Evolutionary conservation across 169 alveolate genomes (phyloP).

Genomic region (Plasmodium coatneyi): DNA sequence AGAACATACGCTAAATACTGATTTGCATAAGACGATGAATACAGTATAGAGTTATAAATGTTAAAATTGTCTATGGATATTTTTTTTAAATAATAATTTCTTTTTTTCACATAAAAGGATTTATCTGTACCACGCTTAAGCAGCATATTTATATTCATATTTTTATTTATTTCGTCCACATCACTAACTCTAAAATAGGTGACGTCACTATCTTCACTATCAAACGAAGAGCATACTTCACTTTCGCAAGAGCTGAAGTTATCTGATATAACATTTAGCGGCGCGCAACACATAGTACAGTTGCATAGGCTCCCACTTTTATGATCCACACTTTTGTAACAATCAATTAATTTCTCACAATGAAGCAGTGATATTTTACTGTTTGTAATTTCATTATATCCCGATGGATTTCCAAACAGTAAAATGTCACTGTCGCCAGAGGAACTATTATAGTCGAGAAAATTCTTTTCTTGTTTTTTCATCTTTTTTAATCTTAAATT

Average conservation of each 20-base stretch:
- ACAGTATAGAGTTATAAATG: conserved; percentile 57
- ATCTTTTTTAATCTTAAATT: conserved; percentile 62
- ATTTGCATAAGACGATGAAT: conserved; percentile 64
- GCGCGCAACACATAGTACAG: neutral
- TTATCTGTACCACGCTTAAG: conserved; percentile 46
- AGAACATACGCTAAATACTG: conserved; percentile 62
- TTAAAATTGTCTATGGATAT: conserved; percentile 70
- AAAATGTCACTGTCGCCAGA: conserved; percentile 62
- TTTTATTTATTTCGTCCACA: conserved; percentile 60
- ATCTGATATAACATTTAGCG: conserved; percentile 8
- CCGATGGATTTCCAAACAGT: conserved; percentile 32
- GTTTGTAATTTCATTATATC: conserved; percentile 5
- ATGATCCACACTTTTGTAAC: conserved; percentile 4
- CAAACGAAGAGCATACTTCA: conserved; percentile 46
- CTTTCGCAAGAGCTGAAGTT: conserved; percentile 67
- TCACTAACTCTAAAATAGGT: conserved; percentile 55
- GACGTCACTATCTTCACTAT: conserved; percentile 62
- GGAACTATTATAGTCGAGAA: conserved; percentile 52
- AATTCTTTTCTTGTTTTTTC: conserved; percentile 35
- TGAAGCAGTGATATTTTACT: conserved; percentile 15
- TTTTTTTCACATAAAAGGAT: conserved; percentile 51
- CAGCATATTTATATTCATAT: conserved; percentile 36
- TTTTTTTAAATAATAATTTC: conserved; percentile 49
- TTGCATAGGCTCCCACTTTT: neutral
- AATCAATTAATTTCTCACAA: conserved; percentile 19